Base-by-base conservation (phyloP, 768 basidiomycete species). In the Pholiota conissans region DNA sequence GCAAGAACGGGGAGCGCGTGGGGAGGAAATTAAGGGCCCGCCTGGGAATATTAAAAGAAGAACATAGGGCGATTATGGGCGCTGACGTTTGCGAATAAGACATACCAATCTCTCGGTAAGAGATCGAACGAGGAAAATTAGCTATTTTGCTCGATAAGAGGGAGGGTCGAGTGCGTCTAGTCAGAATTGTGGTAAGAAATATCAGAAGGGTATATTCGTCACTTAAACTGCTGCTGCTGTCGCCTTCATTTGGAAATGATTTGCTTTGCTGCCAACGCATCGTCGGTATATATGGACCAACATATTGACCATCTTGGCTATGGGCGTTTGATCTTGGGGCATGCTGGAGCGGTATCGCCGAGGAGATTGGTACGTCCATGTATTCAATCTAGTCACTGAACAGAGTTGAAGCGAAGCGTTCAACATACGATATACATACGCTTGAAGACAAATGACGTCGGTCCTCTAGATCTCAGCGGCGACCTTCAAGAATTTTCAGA, bases 31-130 rank as follows among this genome's bases (percentile, higher is more conserved):
- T 47, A 54, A 47, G 42, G 53, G 46, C 45, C 29, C 30, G 42
- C 53, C 30, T 46, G 40, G 42, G 53, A 54, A 46, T 22, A 22
- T 45, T 45, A 45, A 45, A 22, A 45, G 42, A 45, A 45, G 42
- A 24, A 2, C 22, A 45, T 13, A 18, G 37, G 20, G 3, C 37
- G 2, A 45, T 22, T 45, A 24, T 24, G n/a, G n/a, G 14, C 20
- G n/a, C 42, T 45, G 42, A 24, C 37, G 18, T 22, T 10, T 8
- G 40, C 18, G 40, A 42, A 42, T 24, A 52, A 29, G 37, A 52
- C 20, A 54, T 32, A 46, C 53, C 53, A 46, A 22, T 54, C 40
- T 54, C 29, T 54, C 53, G 53, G 53, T 54, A 20, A 32, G 30
- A 10, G 22, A 45, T 45, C 42, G 42, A 40, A 18, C 39, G 39